Conservation (phyloP, 2,329 filamentous ascomycete species). For the Bipolaris oryzae region DNA sequence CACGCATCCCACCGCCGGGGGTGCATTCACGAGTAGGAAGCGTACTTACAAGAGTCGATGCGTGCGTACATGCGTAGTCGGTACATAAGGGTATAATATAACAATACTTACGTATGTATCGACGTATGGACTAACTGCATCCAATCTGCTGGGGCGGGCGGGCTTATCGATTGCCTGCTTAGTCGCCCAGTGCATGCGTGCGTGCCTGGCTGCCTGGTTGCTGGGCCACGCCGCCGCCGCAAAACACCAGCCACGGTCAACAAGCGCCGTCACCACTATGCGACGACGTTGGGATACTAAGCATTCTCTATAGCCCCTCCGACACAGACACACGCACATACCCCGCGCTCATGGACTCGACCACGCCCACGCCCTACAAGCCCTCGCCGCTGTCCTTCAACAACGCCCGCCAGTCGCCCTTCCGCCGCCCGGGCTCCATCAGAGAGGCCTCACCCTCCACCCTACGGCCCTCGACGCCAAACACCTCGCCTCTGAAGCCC, state of each 20-base stretch:
- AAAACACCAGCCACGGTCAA: constrained; percentile 11
- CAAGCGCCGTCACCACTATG: neutral
- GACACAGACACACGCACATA: neutral
- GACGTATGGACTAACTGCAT: too few species aligned
- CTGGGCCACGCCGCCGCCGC: constrained; percentile 5
- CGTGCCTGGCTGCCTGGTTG: neutral
- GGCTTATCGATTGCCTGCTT: constrained; percentile 10
- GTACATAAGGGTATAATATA: neutral
- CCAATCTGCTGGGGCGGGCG: neutral
- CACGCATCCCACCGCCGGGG: neutral
- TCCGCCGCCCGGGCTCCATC: constrained; percentile 52
- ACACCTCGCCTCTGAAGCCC: constrained; percentile 50
- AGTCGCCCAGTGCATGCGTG: neutral
- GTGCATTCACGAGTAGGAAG: neutral
- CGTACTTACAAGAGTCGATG: too few species aligned
- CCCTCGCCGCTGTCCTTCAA: constrained; percentile 54
- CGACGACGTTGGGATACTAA: constrained; percentile 5
- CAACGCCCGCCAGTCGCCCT: constrained; percentile 53
- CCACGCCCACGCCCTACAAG: constrained; percentile 47
- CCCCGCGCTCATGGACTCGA: constrained; percentile 28
- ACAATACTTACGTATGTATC: neutral
- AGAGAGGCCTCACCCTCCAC: constrained; percentile 48
- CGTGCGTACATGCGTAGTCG: too few species aligned
- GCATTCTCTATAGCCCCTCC: neutral
- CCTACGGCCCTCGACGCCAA: constrained; percentile 49